Conservation (phyloP, 2,329 filamentous ascomycete genomes). For the Scorias spongiosa region DNA sequence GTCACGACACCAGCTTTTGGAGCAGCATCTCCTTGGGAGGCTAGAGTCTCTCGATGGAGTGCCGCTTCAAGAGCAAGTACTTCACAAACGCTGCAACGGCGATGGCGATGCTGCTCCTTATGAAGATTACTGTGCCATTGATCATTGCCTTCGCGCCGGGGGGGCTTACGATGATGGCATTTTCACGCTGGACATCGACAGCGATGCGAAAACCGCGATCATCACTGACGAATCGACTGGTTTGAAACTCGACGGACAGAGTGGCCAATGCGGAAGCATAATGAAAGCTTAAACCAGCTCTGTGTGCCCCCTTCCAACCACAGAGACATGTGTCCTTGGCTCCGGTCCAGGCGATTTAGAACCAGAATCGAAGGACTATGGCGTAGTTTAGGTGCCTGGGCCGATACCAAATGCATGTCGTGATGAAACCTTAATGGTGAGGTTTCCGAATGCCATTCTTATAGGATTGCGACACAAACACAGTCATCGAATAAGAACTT, state of each 20-base stretch:
- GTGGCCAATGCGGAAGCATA: not conserved
- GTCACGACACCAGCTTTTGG: too few relatives aligned
- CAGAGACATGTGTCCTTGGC: not conserved
- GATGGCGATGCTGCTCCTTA: not conserved
- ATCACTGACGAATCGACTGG: not conserved
- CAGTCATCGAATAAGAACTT: not conserved
- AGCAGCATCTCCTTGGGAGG: too few relatives aligned
- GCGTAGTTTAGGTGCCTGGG: not conserved
- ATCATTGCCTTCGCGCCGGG: not conserved
- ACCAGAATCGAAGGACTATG: not conserved
- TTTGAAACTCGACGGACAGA: not conserved
- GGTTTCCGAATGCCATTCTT: not conserved
- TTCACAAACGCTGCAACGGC: too few relatives aligned
- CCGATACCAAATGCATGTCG: not conserved
- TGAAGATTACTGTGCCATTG: not conserved
- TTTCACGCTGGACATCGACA: not conserved
- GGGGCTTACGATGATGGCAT: not conserved
- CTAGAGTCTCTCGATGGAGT: too few relatives aligned
- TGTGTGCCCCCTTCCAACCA: not conserved
- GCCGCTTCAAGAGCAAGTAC: too few relatives aligned
- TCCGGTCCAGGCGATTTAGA: not conserved
- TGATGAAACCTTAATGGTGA: not conserved
- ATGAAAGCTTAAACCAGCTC: not conserved
- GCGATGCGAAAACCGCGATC: not conserved
- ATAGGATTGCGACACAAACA: not conserved